phyloP scores from a whole-genome alignment of 2,329 filamentous ascomycete species.

The Leptosphaerulina australis region DNA sequence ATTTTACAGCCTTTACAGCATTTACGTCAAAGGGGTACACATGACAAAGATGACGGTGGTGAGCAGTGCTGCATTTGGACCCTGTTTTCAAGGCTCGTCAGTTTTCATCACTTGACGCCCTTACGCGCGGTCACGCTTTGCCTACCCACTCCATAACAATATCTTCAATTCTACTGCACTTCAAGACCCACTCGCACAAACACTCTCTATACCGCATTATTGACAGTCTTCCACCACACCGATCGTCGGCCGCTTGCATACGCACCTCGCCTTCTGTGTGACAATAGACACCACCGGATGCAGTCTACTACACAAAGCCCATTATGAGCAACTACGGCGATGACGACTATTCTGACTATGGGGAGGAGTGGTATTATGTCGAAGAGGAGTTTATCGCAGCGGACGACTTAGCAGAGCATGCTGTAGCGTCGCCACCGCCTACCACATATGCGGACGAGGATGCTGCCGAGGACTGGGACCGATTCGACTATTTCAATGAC shows the following conservation, averaged over 20 bases:
- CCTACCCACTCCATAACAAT: constrained; percentile 1
- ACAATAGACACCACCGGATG: constrained; percentile 13
- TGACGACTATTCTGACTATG: constrained; percentile 46
- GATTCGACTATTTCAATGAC: constrained; percentile 57
- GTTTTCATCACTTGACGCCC: constrained; percentile 4
- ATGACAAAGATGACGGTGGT: background rate
- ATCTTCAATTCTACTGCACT: constrained; percentile 1
- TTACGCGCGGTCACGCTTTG: constrained; percentile 7
- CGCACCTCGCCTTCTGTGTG: constrained; percentile 9
- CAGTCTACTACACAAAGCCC: constrained; percentile 13
- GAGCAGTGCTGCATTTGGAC: constrained; percentile 5
- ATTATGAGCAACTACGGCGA: constrained; percentile 53
- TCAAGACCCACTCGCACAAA: background rate
- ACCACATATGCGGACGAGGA: constrained; percentile 42
- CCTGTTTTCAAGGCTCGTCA: constrained; percentile 9
- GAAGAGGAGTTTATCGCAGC: constrained; percentile 52
- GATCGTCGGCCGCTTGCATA: constrained; percentile 10
- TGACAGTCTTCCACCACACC: background rate
- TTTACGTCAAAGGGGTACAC: no score
- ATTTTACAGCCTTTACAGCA: no score
- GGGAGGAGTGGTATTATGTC: constrained; percentile 55
- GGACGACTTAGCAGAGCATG: constrained; percentile 58
- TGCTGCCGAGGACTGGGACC: constrained; percentile 51
- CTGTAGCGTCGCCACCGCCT: constrained; percentile 52
- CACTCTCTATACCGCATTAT: background rate